Percentiles rank a stretch among this genome's conserved stretches.
Evolutionary conservation across 2,329 filamentous ascomycete species (phyloP).

Genomic region (Paecilomyces sp.): DNA sequence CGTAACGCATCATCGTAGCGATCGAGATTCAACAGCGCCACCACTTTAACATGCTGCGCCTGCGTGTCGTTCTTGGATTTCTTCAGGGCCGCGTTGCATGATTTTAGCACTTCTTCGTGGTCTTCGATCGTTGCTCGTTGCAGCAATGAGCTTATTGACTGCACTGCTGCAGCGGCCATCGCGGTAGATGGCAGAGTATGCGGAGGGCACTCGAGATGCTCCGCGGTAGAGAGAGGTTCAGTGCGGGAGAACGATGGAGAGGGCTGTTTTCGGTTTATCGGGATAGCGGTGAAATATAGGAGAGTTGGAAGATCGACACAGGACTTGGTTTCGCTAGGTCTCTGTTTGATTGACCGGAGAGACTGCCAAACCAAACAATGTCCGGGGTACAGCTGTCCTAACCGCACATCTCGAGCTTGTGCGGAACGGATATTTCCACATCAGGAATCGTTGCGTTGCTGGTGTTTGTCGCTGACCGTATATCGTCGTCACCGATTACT

Average conservation of each 20-base stretch:
- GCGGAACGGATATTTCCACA: neutral
- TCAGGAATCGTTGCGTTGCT: neutral
- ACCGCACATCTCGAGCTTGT: neutral
- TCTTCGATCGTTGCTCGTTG: slow-evolving; percentile 53
- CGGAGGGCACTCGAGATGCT: neutral
- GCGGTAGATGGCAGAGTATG: neutral
- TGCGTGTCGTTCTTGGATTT: slow-evolving; percentile 50
- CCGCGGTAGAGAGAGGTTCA: neutral
- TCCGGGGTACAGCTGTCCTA: neutral
- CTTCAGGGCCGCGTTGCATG: slow-evolving; percentile 51
- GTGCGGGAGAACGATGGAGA: neutral
- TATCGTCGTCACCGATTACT: neutral
- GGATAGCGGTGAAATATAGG: neutral
- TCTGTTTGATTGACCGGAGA: neutral
- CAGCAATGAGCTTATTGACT: slow-evolving; percentile 49
- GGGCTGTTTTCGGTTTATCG: neutral
- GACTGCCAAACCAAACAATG: neutral
- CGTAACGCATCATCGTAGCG: slow-evolving; percentile 55
- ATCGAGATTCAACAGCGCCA: slow-evolving; percentile 57
- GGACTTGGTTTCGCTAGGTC: neutral
- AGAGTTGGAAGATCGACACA: neutral
- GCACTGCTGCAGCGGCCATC: slow-evolving; percentile 37
- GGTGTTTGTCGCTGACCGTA: neutral
- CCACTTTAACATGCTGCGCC: slow-evolving; percentile 52
- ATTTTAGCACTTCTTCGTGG: slow-evolving; percentile 54